These are phyloP conservation scores for Puccinia hordei DNA, from an alignment of 1,284 basidiomycete genomes.

Conservation along the genomic window DNA sequence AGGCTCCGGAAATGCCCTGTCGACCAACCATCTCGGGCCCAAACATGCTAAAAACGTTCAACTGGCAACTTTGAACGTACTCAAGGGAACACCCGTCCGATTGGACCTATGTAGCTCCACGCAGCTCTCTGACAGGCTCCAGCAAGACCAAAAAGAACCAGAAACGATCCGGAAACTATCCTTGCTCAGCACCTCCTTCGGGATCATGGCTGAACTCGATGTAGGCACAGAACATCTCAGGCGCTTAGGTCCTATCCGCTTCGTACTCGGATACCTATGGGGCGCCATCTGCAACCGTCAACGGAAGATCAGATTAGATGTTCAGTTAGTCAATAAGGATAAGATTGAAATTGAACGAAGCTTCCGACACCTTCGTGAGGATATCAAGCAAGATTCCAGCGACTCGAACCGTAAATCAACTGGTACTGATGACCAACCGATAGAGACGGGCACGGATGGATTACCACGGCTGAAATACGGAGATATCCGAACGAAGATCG, in stretches of 20 bases:
- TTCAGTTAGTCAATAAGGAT: constrained; percentile 28
- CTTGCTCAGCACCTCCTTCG: constrained; percentile 83
- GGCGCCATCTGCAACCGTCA: constrained; percentile 60
- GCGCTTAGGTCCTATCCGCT: constrained; percentile 91
- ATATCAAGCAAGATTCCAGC: not conserved
- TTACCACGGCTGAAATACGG: constrained; percentile 24
- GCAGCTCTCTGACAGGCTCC: constrained; percentile 69
- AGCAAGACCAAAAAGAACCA: constrained; percentile 68
- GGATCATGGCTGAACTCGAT: constrained; percentile 83
- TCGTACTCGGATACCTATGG: constrained; percentile 77
- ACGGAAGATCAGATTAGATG: constrained; percentile 17
- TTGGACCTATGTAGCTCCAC: constrained; percentile 19
- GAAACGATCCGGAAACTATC: constrained; percentile 75
- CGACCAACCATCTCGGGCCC: constrained; percentile 60
- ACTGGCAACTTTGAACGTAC: constrained; percentile 75
- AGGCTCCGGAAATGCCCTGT: constrained; percentile 62
- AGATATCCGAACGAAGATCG: constrained; percentile 25
- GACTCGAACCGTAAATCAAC: not conserved
- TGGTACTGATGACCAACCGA: not conserved
- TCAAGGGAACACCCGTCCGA: constrained; percentile 70
- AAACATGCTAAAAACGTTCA: constrained; percentile 72
- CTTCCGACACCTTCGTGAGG: not conserved
- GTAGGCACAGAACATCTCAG: constrained; percentile 78
- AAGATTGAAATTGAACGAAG: constrained; percentile 19
- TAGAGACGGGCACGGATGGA: not conserved